Evolutionary conservation across 352 stramenopile species (phyloP), one percentile per base, ranked within the genome.

Genomic region (Phytopythium cucurbitacearum): DNA sequence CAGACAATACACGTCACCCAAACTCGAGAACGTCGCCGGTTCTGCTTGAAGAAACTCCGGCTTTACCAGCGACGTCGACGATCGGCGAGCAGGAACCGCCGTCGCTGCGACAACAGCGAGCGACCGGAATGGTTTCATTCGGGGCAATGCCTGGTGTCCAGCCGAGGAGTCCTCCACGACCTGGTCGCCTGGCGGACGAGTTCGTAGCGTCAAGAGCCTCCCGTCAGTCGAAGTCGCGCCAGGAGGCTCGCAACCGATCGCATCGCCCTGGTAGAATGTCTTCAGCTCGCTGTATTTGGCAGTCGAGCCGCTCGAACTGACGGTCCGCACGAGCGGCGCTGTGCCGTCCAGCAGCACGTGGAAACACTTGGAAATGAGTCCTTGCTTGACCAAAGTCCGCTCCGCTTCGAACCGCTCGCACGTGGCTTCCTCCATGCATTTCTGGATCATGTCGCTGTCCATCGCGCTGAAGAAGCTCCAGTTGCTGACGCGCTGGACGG

Each of bases 391-490:
- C 8, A 85, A 57, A 9, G 67, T 16, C 4, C 70, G 60, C 7
- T 85, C 71, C 21, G 46, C 54, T 16, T 74, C 57, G 45, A 73
- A 84, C 3, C 54, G 51, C 5, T 48, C 62, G 36, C 73, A 71
- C 32, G 56, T 68, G 9, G 73, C 71, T 33, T 78, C 64, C 28
- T 64, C 56, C 39, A 87, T 68, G 41, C 73, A 85, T n/a, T 69
- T 66, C 51, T 74, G 62, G 34, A 85, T 56, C 65, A 85, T 85
- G 3, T 38, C 33, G 13, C 45, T 43, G 42, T 67, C 54, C 76
- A 87, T 85, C 5, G 64, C 72, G 2, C 74, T 64, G 42, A 87
- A 87, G 33, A 81, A 85, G 15, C 63, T 64, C 76, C 76, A 87
- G 4, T 48, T 59, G 13, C 59, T 35, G 11, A 57, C 42, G 5